Evolutionary conservation across 495 filamentous ascomycete species (phyloP), one percentile per base, ranked within the genome.

Genomic region (Hypoxylon cercidicola): DNA sequence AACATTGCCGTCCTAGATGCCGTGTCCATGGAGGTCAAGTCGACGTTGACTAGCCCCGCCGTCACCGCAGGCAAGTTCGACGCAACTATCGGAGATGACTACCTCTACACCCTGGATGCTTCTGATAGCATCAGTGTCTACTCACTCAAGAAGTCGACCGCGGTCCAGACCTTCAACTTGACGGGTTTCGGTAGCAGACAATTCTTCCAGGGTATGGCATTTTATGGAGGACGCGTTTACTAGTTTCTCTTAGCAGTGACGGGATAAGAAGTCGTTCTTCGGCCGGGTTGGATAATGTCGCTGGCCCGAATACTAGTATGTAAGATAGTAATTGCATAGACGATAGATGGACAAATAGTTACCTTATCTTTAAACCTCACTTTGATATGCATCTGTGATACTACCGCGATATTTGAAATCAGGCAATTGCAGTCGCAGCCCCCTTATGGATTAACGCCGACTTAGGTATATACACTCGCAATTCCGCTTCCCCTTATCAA

Each of bases 91-190:
- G 55, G 55, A 40, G 54, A 62, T 16, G 41, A 49, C 3, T 71
- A 50, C 44, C n/a, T 76, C 9, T 76, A 71, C 55, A 50, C 64
- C 8, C 60, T 76, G 52, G 60, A 56, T 34, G 55, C 49, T 5
- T 50, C 45, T 4, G 11, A 45, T 13, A 39, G 13, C 18, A 48
- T 72, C 35, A 70, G 20, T 18, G 66, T 71, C 6, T 23, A 66
- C 21, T 35, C 55, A 12, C 40, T 58, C 9, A 54, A 59, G 35
- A 32, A 20, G 5, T 58, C 63, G 7, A 41, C 6, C 13, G 48
- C 60, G 55, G 39, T 72, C 30, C 69, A 74, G 64, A 62, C 28
- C 13, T 60, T 75, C 1, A 64, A 72, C 64, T 39, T 73, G 55
- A 64, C 48, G 15, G 34, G 25, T 3, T 58, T 68, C 18, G 71